Conservation (phyloP, 2,329 filamentous ascomycete genomes). For the Trichoderma cornu-damae region DNA sequence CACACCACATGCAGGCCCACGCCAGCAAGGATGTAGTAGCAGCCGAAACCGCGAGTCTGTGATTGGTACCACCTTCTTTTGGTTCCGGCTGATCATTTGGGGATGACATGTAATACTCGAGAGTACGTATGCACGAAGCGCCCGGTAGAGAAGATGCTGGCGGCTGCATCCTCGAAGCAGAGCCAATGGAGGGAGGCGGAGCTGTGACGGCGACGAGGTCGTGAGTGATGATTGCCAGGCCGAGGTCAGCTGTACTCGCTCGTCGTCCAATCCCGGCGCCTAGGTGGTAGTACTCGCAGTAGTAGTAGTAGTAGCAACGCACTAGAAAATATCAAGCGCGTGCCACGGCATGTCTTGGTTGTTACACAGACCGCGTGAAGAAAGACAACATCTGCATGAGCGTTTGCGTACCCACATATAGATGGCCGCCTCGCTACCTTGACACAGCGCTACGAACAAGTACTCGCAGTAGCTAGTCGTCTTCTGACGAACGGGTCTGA, state of each 20-base stretch:
- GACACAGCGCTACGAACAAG: not conserved
- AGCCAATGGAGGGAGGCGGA: conserved; percentile 1
- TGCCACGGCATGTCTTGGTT: not conserved
- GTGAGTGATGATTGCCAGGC: not conserved
- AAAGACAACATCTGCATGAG: not conserved
- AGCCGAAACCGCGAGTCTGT: not conserved
- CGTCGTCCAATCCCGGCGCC: not conserved
- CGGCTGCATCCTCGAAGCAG: not conserved
- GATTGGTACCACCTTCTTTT: not conserved
- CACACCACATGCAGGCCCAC: not conserved
- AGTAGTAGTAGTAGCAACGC: not conserved
- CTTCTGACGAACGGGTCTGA: not conserved
- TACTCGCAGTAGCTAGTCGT: not conserved
- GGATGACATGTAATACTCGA: not conserved
- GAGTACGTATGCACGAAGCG: not conserved
- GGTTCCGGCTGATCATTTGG: not conserved
- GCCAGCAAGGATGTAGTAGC: not conserved
- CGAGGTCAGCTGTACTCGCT: conserved; percentile 11
- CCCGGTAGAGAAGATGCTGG: not conserved
- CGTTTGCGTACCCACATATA: not conserved
- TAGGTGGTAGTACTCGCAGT: not conserved
- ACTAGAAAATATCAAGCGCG: not conserved
- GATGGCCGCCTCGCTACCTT: not conserved
- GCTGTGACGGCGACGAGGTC: conserved; percentile 4
- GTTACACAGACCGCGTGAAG: not conserved